phyloP scores from a whole-genome alignment of 371 early-diverging fungal genomes.

The Chytridiales sp. region DNA sequence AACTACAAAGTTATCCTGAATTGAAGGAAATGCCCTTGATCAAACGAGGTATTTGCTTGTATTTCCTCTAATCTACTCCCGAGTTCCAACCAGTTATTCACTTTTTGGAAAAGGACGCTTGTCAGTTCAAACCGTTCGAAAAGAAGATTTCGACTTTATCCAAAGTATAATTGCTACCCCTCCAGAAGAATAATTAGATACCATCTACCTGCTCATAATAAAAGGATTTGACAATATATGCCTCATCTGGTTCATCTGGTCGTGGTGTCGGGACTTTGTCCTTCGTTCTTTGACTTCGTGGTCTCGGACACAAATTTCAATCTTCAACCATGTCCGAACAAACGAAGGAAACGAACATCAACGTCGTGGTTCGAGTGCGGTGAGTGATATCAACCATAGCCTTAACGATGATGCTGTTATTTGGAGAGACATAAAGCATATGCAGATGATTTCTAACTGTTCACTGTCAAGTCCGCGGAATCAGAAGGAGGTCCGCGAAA shows the following conservation, averaged over 20 bases:
- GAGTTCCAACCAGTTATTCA: not conserved
- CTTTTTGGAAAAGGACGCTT: slow-evolving; percentile 46
- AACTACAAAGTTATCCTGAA: slow-evolving; percentile 50
- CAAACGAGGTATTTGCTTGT: slow-evolving; percentile 30
- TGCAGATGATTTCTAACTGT: not conserved
- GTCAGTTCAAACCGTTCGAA: slow-evolving; percentile 65
- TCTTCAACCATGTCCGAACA: no score
- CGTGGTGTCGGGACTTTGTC: no score
- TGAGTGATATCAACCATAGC: slow-evolving; percentile 5
- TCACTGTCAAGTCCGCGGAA: slow-evolving; percentile 37
- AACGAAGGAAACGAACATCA: slow-evolving; percentile 50
- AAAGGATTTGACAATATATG: no score
- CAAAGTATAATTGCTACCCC: slow-evolving; percentile 6
- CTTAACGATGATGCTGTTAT: not conserved
- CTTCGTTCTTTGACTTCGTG: no score
- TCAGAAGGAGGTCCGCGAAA: slow-evolving; percentile 45
- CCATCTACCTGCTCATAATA: no score
- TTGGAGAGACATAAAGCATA: not conserved
- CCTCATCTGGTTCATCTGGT: no score
- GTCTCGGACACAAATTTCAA: no score
- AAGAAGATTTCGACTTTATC: slow-evolving; percentile 60
- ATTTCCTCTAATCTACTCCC: no score
- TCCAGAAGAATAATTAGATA: not conserved
- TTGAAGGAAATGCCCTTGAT: slow-evolving; percentile 62
- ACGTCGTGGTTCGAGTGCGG: slow-evolving; percentile 51